Evolutionary conservation across 1,284 basidiomycete genomes (phyloP).

Genomic region (Anthracocystis panici-leucophaei): DNA sequence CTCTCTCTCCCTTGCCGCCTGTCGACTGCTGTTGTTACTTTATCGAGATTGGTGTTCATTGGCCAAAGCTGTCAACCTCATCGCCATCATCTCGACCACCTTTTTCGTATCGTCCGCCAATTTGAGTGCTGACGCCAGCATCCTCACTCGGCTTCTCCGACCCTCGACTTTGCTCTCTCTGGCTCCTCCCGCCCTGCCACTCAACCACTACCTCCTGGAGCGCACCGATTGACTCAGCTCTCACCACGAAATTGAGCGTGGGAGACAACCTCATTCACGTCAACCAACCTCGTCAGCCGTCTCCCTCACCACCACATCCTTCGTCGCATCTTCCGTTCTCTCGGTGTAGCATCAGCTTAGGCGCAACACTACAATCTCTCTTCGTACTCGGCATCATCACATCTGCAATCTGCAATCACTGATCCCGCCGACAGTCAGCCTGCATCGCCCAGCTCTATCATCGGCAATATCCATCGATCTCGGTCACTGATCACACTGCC

Average conservation of each 20-base stretch:
- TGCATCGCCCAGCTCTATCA: too few relatives aligned
- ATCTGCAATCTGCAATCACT: too few relatives aligned
- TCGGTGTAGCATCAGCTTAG: neutral
- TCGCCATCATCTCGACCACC: conserved; percentile 4
- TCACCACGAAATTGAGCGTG: neutral
- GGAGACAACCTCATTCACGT: too few relatives aligned
- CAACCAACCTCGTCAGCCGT: neutral
- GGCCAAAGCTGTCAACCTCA: conserved; percentile 3
- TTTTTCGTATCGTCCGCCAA: neutral
- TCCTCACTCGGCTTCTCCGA: neutral
- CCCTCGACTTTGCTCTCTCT: neutral
- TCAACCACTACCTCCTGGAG: neutral
- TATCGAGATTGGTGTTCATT: conserved; percentile 23
- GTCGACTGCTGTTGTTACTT: conserved; percentile 10
- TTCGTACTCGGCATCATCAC: neutral
- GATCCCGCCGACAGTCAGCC: too few relatives aligned
- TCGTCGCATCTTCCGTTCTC: neutral
- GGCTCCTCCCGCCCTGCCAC: neutral
- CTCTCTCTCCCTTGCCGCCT: neutral
- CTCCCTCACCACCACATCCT: neutral
- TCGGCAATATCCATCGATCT: too few relatives aligned
- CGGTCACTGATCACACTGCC: neutral
- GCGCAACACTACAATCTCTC: too few relatives aligned
- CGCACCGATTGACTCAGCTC: neutral
- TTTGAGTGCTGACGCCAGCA: neutral